These are phyloP conservation scores for Mesembryanthemum crystallinum DNA, from an alignment of 148 eudicot species.

Conservation along the genomic window DNA sequence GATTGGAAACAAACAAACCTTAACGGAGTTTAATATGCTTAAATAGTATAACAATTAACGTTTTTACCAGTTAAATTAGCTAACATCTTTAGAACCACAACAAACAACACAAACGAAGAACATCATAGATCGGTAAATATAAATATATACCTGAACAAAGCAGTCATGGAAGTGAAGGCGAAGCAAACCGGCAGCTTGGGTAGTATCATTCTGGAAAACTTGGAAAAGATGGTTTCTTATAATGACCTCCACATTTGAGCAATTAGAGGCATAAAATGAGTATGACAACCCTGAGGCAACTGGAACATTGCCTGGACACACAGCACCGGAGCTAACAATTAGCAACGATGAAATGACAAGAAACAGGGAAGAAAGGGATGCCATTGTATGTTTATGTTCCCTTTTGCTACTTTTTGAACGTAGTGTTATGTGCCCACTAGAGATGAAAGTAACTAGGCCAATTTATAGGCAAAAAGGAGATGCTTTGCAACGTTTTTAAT, in stretches of 20 bases:
- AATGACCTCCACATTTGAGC: slow-evolving; percentile 40
- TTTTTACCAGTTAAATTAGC: too few species aligned
- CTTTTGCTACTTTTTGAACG: not conserved
- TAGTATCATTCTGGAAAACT: slow-evolving; percentile 35
- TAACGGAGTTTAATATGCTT: too few species aligned
- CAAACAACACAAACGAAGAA: too few species aligned
- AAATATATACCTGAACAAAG: slow-evolving; percentile 43
- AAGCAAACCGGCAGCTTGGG: slow-evolving; percentile 50
- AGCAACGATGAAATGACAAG: slow-evolving; percentile 5
- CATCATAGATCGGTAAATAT: too few species aligned
- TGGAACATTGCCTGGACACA: slow-evolving; percentile 8
- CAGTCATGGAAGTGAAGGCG: slow-evolving; percentile 61
- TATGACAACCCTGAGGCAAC: slow-evolving; percentile 36
- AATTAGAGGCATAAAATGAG: slow-evolving; percentile 33
- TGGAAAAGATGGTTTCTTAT: slow-evolving; percentile 36
- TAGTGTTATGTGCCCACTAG: not conserved
- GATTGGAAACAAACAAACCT: too few species aligned
- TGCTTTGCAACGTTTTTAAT: not conserved
- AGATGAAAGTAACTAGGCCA: not conserved
- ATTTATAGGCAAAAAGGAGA: slow-evolving; percentile 10
- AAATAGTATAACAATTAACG: too few species aligned
- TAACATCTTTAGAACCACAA: too few species aligned
- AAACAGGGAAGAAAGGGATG: not conserved
- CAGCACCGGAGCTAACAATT: not conserved
- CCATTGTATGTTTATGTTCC: not conserved